Evolutionary conservation across 768 basidiomycete genomes (phyloP).

Genomic region (Amylocystis lapponica): DNA sequence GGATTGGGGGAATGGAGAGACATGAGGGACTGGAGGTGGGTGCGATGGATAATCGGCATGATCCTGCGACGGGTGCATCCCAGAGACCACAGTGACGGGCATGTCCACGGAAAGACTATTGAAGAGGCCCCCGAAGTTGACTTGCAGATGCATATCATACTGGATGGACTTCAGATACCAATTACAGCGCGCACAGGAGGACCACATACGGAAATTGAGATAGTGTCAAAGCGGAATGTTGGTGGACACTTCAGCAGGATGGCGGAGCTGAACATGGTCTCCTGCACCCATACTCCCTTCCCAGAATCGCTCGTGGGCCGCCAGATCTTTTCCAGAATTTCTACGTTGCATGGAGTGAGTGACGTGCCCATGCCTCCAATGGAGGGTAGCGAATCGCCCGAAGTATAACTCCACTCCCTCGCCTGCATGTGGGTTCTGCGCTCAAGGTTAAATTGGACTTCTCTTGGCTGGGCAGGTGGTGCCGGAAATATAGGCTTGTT

Average conservation of each 20-base stretch:
- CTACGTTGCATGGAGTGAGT: slow-evolving; percentile 9
- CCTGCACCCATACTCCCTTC: slow-evolving; percentile 1
- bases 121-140: background rate
- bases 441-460: slow-evolving; percentile 12
- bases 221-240: background rate
- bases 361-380: slow-evolving; percentile 3
- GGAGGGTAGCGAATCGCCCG: background rate
- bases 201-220: background rate
- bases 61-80: background rate
- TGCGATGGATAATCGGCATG: background rate
- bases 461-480: slow-evolving; percentile 8
- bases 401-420: too few species aligned
- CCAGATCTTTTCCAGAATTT: slow-evolving; percentile 8
- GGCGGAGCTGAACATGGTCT: background rate
- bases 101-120: background rate
- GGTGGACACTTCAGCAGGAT: background rate
- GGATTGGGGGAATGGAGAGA: too few species aligned
- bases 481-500: slow-evolving; percentile 14
- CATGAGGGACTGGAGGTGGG: background rate
- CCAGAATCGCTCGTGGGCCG: too few species aligned
- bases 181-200: too few species aligned
- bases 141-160: background rate
- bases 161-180: background rate
- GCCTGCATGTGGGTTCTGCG: slow-evolving; percentile 8
- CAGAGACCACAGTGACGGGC: background rate